Evolutionary conservation across 192 early-diverging fungal species (phyloP), one percentile per base, ranked within the genome.

Genomic region (Umbelopsis sp.): DNA sequence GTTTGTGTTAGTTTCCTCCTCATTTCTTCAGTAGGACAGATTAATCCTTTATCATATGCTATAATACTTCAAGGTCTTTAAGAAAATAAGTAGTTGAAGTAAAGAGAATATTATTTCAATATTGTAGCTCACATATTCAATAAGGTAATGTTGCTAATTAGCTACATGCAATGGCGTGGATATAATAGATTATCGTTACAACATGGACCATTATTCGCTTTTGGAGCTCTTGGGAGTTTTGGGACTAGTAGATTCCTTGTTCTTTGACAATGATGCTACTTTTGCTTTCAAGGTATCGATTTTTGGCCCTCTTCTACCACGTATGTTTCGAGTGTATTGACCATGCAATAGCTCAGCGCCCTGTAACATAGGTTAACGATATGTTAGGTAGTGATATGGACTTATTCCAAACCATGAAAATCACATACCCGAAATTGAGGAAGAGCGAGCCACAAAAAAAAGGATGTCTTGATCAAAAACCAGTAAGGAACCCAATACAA

Each of bases 401-500:
- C 3, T 0, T 20, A 34, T 29, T 32, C 16, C 31, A 17, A 62
- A 31, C 8, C 1, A 11, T 62, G 29, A 62, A n/a, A 34, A 62
- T 62, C 31, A 62, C 80, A 68, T 81, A 89, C 84, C 65, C 79
- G 77, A 74, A 89, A 90, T 66, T 84, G 81, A 62, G 93, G 94
- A 65, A 92, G 72, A 80, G 91, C 83, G 38, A 97, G 86, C 91
- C 93, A 99, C 51, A 96, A 74, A 70, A 97, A 82, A 70, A 98
- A 86, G 12, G 88, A 75, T 14, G 95, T 91, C 85, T 99, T 99
- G 84, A 97, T 85, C 47, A 91, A 77, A 79, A 93, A 97, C 86
- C 96, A 99, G 81, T 98, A 95, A 45, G 95, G 95, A 68, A 96
- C 74, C 95, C 96, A 99, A 88, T 95, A 94, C 31, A 97, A 81